These are phyloP conservation scores for Filobasidium floriforme DNA, from an alignment of 768 basidiomycete species.

Conservation along the genomic window DNA sequence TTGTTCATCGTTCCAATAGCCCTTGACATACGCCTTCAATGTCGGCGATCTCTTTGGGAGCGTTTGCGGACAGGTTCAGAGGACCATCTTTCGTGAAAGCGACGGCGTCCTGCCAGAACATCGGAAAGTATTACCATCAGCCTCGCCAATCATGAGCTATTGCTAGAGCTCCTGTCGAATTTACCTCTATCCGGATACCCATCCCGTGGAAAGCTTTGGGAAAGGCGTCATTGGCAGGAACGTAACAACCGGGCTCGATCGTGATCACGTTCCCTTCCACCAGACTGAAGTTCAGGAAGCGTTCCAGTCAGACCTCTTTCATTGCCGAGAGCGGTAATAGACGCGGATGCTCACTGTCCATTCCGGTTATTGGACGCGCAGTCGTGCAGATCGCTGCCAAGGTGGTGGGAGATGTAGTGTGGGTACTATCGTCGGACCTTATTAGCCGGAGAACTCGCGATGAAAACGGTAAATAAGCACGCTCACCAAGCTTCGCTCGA, in stretches of 20 bases:
- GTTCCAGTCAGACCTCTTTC: neutral
- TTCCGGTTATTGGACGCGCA: constrained; percentile 49
- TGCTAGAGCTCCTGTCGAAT: constrained; percentile 17
- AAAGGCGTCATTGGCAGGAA: constrained; percentile 69
- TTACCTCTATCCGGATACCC: constrained; percentile 82
- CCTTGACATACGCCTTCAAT: constrained; percentile 45
- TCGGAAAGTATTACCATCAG: neutral
- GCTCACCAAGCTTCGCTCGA: constrained; percentile 56
- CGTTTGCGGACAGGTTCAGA: constrained; percentile 38
- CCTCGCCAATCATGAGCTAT: neutral
- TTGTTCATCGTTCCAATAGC: constrained; percentile 19
- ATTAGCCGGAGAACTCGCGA: neutral
- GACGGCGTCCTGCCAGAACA: constrained; percentile 38
- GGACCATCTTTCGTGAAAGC: constrained; percentile 40
- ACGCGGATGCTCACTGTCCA: constrained; percentile 36
- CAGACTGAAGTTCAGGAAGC: constrained; percentile 46
- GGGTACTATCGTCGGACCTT: constrained; percentile 56
- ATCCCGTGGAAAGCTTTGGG: constrained; percentile 84
- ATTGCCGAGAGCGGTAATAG: neutral
- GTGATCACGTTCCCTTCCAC: constrained; percentile 84
- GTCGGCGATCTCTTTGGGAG: constrained; percentile 45
- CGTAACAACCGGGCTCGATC: constrained; percentile 78
- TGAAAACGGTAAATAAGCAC: neutral
- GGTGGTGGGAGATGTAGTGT: constrained; percentile 83
- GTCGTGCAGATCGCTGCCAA: constrained; percentile 92